phyloP scores from a whole-genome alignment of 108 stramenopile genomes.

The Cyclotella distinguenda region DNA sequence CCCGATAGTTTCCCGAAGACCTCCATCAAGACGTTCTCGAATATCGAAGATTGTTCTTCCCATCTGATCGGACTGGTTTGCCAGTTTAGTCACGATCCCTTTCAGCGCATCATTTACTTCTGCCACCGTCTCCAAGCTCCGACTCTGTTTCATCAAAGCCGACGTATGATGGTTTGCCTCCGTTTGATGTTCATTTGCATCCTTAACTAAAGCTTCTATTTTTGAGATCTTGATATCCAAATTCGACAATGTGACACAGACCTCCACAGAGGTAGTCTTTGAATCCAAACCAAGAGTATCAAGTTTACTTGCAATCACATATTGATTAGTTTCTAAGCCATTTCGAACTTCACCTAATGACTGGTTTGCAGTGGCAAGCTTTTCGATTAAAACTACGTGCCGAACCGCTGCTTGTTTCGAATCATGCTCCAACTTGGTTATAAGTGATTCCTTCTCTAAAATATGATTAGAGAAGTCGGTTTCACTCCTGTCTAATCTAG shows the following conservation, averaged over 20 bases:
- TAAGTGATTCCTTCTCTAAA: constrained; percentile 13
- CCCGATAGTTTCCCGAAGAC: background rate
- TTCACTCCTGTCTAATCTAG: constrained; percentile 29
- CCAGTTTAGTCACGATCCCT: background rate
- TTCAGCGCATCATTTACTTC: constrained; percentile 6
- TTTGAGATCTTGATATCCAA: constrained; percentile 2
- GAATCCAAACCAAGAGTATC: background rate
- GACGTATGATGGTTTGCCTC: background rate
- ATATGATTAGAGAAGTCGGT: constrained; percentile 7
- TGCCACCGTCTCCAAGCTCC: constrained; percentile 8
- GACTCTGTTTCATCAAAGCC: background rate
- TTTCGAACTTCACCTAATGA: constrained; percentile 7
- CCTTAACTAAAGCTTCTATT: constrained; percentile 14
- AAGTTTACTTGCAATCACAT: constrained; percentile 2
- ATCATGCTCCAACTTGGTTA: constrained; percentile 15
- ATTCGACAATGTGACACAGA: constrained; percentile 5
- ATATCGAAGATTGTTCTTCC: background rate
- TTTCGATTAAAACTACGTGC: constrained; percentile 6
- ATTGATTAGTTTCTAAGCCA: constrained; percentile 5
- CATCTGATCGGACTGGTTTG: background rate
- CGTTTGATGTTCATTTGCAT: constrained; percentile 6
- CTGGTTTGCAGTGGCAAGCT: constrained; percentile 1
- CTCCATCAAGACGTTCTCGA: background rate
- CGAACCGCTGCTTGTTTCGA: constrained; percentile 7
- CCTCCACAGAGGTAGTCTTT: background rate